phyloP scores from a whole-genome alignment of 2,329 filamentous ascomycete genomes.

The Ophiognomonia clavigignenti-juglandacearum region DNA sequence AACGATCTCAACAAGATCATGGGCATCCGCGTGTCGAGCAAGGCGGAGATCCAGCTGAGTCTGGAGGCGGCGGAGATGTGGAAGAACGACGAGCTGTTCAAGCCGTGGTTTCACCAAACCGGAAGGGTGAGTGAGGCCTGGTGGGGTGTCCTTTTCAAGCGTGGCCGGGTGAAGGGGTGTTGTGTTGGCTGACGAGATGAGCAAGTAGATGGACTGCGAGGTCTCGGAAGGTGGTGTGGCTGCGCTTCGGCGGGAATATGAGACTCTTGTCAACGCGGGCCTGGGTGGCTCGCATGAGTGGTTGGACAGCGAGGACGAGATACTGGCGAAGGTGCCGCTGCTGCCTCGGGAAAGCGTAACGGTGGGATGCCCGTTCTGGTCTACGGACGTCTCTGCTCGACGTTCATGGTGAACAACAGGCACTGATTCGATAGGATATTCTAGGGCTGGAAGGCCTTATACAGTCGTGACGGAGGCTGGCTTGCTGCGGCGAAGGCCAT shows the following conservation, averaged over 20 bases:
- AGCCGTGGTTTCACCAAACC: slow-evolving; percentile 38
- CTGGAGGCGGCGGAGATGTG: slow-evolving; percentile 33
- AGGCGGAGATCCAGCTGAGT: slow-evolving; percentile 27
- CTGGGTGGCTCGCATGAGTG: slow-evolving; percentile 38
- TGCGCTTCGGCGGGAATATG: slow-evolving; percentile 28
- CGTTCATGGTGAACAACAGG: too few species aligned
- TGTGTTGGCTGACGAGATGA: neutral
- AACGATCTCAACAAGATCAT: slow-evolving; percentile 45
- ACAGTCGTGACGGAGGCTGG: slow-evolving; percentile 39
- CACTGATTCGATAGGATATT: neutral
- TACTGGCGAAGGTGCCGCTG: slow-evolving; percentile 34
- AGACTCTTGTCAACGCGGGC: slow-evolving; percentile 26
- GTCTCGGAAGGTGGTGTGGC: slow-evolving; percentile 27
- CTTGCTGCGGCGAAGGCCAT: slow-evolving; percentile 42
- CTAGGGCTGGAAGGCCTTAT: slow-evolving; percentile 41
- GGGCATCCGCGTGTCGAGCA: slow-evolving; percentile 30
- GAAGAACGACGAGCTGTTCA: slow-evolving; percentile 37
- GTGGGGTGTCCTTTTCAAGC: neutral
- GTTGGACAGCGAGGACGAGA: slow-evolving; percentile 39
- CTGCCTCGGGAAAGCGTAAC: slow-evolving; percentile 34
- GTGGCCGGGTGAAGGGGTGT: too few species aligned
- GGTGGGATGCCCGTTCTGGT: too few species aligned
- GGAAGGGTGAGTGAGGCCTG: slow-evolving; percentile 30
- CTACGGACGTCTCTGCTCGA: too few species aligned
- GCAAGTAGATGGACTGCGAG: slow-evolving; percentile 28